Evolutionary conservation across 1,284 basidiomycete species (phyloP), one percentile per base, ranked within the genome.

Genomic region (Tylopilus sp.): DNA sequence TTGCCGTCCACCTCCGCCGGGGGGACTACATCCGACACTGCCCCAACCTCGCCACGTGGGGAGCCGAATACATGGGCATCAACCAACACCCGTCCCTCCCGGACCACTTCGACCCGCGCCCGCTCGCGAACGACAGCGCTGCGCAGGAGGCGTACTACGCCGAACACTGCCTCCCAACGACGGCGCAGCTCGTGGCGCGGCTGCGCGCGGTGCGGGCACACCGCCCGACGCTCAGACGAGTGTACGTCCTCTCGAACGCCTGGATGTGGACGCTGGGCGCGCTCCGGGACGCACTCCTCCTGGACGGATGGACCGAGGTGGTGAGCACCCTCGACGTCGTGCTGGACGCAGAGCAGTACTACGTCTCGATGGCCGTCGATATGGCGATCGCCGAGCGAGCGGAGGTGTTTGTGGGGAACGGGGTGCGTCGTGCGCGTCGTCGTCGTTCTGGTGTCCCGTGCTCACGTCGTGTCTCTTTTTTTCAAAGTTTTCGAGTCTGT

Each of bases 331-430:
- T 55, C 8, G 75, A 81, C 51, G 44, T 80, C 19, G 56, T 61
- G 50, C 55, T 78, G 38, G 72, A 74, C 43, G 45, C 66, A 50
- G 72, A 75, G 44, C 79, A 85, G 58, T 68, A 66, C 21, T 71
- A 81, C 38, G 76, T 87, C 1, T 72, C 71, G 16, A 77, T 79
- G 55, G 82, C 78, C 8, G 77, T 87, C 13, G 85, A 88, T 65
- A 86, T 86, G 80, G 82, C 79, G 23, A 76, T 89, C 29, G 85
- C 81, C 0, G 74, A 84, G 57, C 69, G 76, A 42, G 79, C 83
- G 1, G 81, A 84, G 53, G 79, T 86, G 48, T 88, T 87, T 64
- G 69, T 89, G 13, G 85, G 85, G 2, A 92, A 91, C 59, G 89
- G 46, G 15, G 40, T 48, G 4, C 34, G 46, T 47, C 7, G 23